Evolutionary conservation across 106 monocot species (phyloP), one percentile per base, ranked within the genome.

Genomic region (Ottelia alismoides): DNA sequence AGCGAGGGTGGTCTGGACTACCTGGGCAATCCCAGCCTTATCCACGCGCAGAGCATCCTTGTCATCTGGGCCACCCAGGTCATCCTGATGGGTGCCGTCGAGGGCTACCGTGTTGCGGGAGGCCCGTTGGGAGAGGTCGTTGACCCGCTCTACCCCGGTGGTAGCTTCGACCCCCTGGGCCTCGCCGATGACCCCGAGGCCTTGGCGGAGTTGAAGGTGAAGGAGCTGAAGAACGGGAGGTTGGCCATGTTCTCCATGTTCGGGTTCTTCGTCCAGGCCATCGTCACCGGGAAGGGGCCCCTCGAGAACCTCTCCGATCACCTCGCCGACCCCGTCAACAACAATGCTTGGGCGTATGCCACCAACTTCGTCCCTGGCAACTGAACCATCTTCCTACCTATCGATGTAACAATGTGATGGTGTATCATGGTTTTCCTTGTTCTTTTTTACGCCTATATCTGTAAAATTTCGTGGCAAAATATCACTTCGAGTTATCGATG

Each of bases 201-300:
- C 17, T 72, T 72, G 30, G 71, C 71, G 3, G 71, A 72, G 71
- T 53, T 72, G 40, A 72, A 72, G 71, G 71, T 72, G 64, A 72
- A 72, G 57, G 71, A 72, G 44, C 26, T 72, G 19, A 72, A 72
- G 71, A 72, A 72, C 32, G 71, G 71, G 0, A 56, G 71, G 28
- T 35, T 72, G 19, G 71, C 71, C 18, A 72, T 72, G 71, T 72
- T 72, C 58, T 72, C 71, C 27, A 65, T 72, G 71, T 72, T 72
- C 22, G 71, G 71, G 2, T 72, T 72, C 52, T 72, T 72, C 28
- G 71, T n/a, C n/a, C n/a, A n/a, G n/a, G n/a, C n/a, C n/a, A n/a
- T n/a, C n/a, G n/a, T n/a, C n/a, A n/a, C n/a, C n/a, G n/a, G n/a
- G n/a, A n/a, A n/a, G n/a, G n/a, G n/a, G n/a, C n/a, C n/a, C n/a